Base-by-base conservation (phyloP, 2,329 filamentous ascomycete species). In the Sphaerulina populicola region DNA sequence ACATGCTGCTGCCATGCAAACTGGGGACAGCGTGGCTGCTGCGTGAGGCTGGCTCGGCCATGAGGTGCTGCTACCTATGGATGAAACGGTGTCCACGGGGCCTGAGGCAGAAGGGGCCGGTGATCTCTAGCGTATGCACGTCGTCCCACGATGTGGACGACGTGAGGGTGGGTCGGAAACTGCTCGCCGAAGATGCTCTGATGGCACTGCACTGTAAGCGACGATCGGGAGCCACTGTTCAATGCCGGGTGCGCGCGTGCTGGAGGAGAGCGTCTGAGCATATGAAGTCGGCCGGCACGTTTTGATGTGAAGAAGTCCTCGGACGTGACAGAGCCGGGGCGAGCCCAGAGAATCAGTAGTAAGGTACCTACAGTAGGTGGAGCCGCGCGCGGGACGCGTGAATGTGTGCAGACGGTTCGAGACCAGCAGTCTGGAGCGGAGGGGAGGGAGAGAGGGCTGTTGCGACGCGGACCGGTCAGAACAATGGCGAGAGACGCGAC, bases 21-120 rank as follows among this genome's bases (percentile, higher is more conserved):
- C 53, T 54, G 14, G 40, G 23, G 23, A 27, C 23, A 27, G 23
- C 37, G n/a, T 30, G 49, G 42, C 40, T 53, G 41, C 48, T 58
- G 50, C 44, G 31, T n/a, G 49, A 33, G 15, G 31, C 50, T 41
- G 51, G 40, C 12, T 62, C 57, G 39, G 51, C 55, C 60, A 62
- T 60, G 40, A 54, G 45, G 42, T 40, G 14, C 15, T 39, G 4
- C 10, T 2, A n/a, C n/a, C n/a, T 35, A 35, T 35, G 12, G 8
- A 35, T 35, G 12, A 4, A n/a, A n/a, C 4, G 31, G 31, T 35
- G 31, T 35, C 31, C 31, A 11, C 10, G 31, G 10, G 12, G 31
- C 31, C 31, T 35, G 31, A 35, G 31, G 31, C 31, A 35, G 31
- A 4, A 35, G 31, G 4, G 6, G 4, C 44, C 33, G 21, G 44